Evolutionary conservation across 495 filamentous ascomycete species (phyloP).

Genomic region (Xylaria acuta): DNA sequence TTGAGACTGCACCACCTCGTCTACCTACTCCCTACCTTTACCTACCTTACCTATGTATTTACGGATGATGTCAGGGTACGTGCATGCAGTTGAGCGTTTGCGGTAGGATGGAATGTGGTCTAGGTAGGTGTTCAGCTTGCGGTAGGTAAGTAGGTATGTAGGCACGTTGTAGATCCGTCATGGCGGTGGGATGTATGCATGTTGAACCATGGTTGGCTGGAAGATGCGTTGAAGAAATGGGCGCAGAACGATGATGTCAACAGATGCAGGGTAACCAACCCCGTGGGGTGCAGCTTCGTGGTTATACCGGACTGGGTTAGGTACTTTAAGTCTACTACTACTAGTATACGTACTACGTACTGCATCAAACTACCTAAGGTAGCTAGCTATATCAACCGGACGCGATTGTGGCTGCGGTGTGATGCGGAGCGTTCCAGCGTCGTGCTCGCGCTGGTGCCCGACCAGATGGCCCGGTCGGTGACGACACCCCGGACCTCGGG

Average conservation of each 20-base stretch:
- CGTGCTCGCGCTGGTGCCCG: slow-evolving; percentile 2
- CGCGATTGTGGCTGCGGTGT: not conserved
- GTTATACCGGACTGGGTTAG: not conserved
- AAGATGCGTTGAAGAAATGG: not conserved
- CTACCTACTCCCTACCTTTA: not conserved
- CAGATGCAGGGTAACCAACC: slow-evolving; percentile 6
- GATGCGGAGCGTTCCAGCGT: not conserved
- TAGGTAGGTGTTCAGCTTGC: no score
- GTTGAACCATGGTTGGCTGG: not conserved
- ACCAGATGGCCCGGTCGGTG: slow-evolving; percentile 2
- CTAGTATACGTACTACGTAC: no score
- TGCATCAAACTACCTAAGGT: no score
- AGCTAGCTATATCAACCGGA: not conserved
- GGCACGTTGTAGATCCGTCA: no score
- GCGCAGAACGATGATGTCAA: slow-evolving; percentile 19
- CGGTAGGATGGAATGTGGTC: not conserved
- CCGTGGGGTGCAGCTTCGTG: not conserved
- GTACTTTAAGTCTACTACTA: not conserved
- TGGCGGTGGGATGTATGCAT: not conserved
- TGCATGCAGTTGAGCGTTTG: slow-evolving; percentile 4
- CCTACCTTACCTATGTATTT: not conserved
- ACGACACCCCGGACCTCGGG: slow-evolving; percentile 3
- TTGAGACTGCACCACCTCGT: no score
- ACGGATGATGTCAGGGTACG: not conserved
- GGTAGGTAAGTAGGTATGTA: not conserved